Evolutionary conservation across 1,284 basidiomycete genomes (phyloP).

Genomic region (Tilletia caries): DNA sequence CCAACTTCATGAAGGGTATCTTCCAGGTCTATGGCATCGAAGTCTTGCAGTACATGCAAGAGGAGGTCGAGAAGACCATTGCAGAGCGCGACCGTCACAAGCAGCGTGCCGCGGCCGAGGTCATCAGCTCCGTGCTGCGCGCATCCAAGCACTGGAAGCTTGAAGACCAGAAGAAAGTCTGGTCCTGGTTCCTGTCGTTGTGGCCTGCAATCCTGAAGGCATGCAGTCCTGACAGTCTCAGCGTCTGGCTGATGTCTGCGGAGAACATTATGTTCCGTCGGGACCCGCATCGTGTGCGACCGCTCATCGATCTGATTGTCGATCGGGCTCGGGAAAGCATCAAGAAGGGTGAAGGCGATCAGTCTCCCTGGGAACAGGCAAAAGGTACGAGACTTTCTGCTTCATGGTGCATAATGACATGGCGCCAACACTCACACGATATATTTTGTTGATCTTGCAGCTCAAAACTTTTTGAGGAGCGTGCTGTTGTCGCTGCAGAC

Average conservation of each 20-base stretch:
- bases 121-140: conserved; percentile 68
- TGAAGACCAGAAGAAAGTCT: conserved; percentile 64
- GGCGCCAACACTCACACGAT: too few species aligned
- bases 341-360: conserved; percentile 27
- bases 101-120: conserved; percentile 83
- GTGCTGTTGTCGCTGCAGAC: conserved; percentile 34
- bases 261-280: conserved; percentile 66
- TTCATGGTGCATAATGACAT: too few species aligned
- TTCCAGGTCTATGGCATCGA: conserved; percentile 62
- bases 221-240: conserved; percentile 56
- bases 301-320: conserved; percentile 65
- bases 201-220: conserved; percentile 69
- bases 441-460: too few species aligned
- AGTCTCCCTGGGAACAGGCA: conserved; percentile 41
- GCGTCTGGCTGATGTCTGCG: conserved; percentile 55
- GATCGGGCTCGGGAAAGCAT: conserved; percentile 31
- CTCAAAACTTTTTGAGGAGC: conserved; percentile 60
- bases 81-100: conserved; percentile 77
- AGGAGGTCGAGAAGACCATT: conserved; percentile 64
- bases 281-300: conserved; percentile 78
- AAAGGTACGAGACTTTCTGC: too few species aligned
- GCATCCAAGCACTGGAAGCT: conserved; percentile 88
- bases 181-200: conserved; percentile 74
- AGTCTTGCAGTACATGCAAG: conserved; percentile 61
- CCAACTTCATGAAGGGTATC: conserved; percentile 58